Base-by-base conservation (phyloP, 768 basidiomycete species). In the Leccinum truebloodii region DNA sequence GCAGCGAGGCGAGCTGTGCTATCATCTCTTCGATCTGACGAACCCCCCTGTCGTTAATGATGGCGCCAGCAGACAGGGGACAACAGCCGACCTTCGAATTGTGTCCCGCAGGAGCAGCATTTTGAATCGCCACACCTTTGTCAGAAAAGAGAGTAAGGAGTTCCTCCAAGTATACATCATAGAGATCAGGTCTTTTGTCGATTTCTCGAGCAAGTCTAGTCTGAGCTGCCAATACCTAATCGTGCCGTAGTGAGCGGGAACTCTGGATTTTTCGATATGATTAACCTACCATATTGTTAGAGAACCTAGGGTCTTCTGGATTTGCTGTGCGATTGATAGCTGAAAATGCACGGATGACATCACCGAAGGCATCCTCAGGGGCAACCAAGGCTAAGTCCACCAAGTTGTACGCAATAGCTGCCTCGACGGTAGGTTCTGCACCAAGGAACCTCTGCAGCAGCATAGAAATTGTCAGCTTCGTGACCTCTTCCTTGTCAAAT, bases 81-180 rank as follows among this genome's bases (percentile, higher is more conserved):
- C 32, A 30, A 57, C 52, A 54, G 58, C 72, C 20, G 65, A 89
- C 90, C 80, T 92, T 90, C 34, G 86, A 76, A 62, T 83, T 83
- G 59, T 83, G 83, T 62, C 87, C 86, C 2, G 83, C 78, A 3
- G 86, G 83, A 54, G 88, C 88, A 18, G 86, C 73, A 69, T 93
- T 92, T 72, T 97, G 95, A 32, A 96, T 92, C 6, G 88, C 89
- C 13, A 95, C 85, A 22, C 94, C 94, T 74, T 95, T 95, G 68
- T 97, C 95, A 6, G 87, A 85, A 71, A 96, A 97, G 16, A 97
- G 79, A 0, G 86, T 84, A 44, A 98, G 79, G 9, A 96, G 79
- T 70, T 98, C 94, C n/a, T 85, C 77, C 10, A 98, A 77, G 71
- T 95, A 97, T 6, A 81, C 77, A 57, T 87, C 85, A 65, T 90